Conservation (phyloP, 1,284 basidiomycete species). For the Cutaneotrichosporon sp. region DNA sequence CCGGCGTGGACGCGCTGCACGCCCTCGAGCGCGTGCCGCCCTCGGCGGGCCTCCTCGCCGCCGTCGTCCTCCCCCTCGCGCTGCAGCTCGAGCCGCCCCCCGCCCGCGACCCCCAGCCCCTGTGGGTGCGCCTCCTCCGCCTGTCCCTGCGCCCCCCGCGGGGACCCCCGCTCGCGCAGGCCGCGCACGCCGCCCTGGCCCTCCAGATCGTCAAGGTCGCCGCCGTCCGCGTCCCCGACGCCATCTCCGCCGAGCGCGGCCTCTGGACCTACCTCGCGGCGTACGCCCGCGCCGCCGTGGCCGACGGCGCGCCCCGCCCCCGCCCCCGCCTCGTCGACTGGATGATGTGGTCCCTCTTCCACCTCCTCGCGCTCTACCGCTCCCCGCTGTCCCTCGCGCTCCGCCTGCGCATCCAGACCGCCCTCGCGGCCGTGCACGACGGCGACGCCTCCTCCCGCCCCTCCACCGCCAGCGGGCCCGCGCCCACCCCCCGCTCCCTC, state of each 20-base stretch:
- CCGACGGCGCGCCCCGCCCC: conserved; percentile 29
- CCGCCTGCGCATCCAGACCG: conserved; percentile 60
- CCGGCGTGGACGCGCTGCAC: conserved; percentile 62
- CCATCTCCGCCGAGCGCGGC: conserved; percentile 34
- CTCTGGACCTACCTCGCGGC: conserved; percentile 42
- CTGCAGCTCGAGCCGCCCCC: conserved; percentile 60
- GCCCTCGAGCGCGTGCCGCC: conserved; percentile 62
- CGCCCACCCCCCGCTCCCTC: conserved; percentile 1
- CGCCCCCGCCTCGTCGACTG: conserved; percentile 70
- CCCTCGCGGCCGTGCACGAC: background rate
- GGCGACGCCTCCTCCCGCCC: background rate
- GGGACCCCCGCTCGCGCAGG: conserved; percentile 38
- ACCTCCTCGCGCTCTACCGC: conserved; percentile 65
- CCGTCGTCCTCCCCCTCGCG: conserved; percentile 62
- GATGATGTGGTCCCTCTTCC: conserved; percentile 70
- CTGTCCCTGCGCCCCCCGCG: conserved; percentile 56
- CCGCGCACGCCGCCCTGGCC: conserved; percentile 54
- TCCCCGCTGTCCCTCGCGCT: conserved; percentile 67
- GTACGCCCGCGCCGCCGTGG: conserved; percentile 9
- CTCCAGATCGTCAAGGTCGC: conserved; percentile 72
- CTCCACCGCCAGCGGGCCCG: background rate
- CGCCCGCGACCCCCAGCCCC: conserved; percentile 57
- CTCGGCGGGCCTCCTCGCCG: conserved; percentile 63
- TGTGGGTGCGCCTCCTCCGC: conserved; percentile 67
- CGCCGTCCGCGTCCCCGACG: conserved; percentile 60